A percentile compares a stretch with the other conserved stretches of the same genome.
These are phyloP conservation scores for Salix brachista DNA, from an alignment of 345 rosid species.

Conservation along the genomic window DNA sequence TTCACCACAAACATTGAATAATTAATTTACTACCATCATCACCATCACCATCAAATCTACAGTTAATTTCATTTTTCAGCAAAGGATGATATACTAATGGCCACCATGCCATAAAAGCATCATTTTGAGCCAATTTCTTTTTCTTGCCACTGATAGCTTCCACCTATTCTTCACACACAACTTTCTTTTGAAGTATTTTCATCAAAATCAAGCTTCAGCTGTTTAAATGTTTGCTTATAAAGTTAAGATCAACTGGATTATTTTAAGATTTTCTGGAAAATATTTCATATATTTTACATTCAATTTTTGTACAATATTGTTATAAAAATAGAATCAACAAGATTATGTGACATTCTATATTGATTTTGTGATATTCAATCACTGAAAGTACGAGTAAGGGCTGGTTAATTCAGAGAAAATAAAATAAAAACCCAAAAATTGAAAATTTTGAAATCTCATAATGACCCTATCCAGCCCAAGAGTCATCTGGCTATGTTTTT, in stretches of 20 bases:
- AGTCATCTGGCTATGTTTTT: too few species aligned
- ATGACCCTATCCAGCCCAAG: background rate
- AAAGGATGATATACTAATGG: background rate
- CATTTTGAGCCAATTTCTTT: background rate
- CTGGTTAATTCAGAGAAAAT: too few species aligned
- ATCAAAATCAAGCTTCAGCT: background rate
- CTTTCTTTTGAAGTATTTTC: background rate
- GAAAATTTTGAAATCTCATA: too few species aligned
- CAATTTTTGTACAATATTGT: background rate
- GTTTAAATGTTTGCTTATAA: background rate
- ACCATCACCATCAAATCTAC: background rate
- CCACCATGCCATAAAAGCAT: background rate
- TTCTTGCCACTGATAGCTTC: background rate
- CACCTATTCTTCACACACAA: background rate
- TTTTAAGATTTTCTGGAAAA: background rate
- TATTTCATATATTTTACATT: too few species aligned
- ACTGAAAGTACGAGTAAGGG: background rate
- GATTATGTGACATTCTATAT: background rate
- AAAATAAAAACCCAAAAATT: background rate
- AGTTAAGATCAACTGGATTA: background rate
- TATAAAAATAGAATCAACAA: background rate
- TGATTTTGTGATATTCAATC: background rate
- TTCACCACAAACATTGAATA: background rate
- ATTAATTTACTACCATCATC: background rate
- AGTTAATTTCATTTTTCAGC: background rate